These are phyloP conservation scores for Boletus tylopilopsis DNA, from an alignment of 768 basidiomycete genomes.

Conservation along the genomic window DNA sequence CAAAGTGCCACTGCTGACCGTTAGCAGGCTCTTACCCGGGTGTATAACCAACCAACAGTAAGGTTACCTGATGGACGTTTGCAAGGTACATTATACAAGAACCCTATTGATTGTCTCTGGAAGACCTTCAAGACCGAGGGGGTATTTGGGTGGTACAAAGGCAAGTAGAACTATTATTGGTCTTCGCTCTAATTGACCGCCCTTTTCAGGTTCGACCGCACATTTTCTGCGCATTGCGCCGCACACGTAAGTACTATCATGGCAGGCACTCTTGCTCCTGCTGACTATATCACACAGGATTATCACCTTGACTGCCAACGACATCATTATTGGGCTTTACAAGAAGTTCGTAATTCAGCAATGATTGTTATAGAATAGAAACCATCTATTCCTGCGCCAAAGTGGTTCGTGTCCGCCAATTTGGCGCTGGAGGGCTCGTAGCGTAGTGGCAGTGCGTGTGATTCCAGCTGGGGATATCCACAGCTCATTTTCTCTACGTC, in stretches of 20 bases:
- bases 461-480: conserved; percentile 30
- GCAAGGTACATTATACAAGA: conserved; percentile 79
- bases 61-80: conserved; percentile 64
- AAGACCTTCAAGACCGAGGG: conserved; percentile 93
- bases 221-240: conserved; percentile 92
- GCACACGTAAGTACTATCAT: conserved; percentile 63
- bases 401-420: too few species aligned
- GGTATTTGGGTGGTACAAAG: conserved; percentile 93
- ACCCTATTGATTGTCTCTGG: conserved; percentile 94
- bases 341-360: conserved; percentile 35
- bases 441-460: conserved; percentile 35
- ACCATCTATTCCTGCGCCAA: too few species aligned
- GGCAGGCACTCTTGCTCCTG: neutral
- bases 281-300: conserved; percentile 47
- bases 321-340: conserved; percentile 69
- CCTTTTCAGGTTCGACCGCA: conserved; percentile 72
- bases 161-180: conserved; percentile 30
- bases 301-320: conserved; percentile 87
- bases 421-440: conserved; percentile 17
- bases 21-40: conserved; percentile 74
- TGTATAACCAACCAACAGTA: conserved; percentile 93
- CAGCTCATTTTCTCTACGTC: conserved; percentile 25
- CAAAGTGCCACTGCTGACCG: neutral
- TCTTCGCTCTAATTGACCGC: neutral
- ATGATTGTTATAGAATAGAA: conserved; percentile 14